Evolutionary conservation across 1,284 basidiomycete species (phyloP), one percentile per base, ranked within the genome.

Genomic region (Ganoderma lucidum): DNA sequence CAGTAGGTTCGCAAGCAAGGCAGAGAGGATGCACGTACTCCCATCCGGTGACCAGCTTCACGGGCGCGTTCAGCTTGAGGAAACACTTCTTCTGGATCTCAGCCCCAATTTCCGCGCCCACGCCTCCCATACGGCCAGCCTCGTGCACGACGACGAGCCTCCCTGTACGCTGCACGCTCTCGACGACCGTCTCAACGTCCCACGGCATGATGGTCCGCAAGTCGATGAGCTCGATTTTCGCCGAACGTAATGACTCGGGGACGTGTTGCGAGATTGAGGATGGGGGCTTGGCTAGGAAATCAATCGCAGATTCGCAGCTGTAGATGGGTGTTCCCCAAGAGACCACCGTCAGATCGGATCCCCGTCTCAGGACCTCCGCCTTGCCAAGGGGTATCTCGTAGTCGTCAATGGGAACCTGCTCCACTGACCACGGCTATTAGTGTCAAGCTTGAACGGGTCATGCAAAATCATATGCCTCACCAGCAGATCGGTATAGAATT

Each of bases 311-410:
- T 81, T 97, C 94, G 80, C 95, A 96, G 71, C 94, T 92, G 82
- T 96, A 98, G 32, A 98, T 81, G 0, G 96, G 95, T 15, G 96
- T 97, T 17, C 96, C 96, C 90, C 95, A 98, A 5, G 94, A 91
- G 37, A 98, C 86, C 6, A 98, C 81, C 0, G 97, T 98, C 10
- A 98, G 81, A 78, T 98, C 96, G 0, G 87, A 85, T 1, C 97
- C 97, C 0, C 86, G 77, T 1, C 85, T 81, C 2, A 98, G 85
- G 14, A 88, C 86, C 77, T 98, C 97, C 1, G 95, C 94, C 64
- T 86, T 84, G 12, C 89, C 90, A 0, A 98, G 84, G 0, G 96
- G 95, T 23, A 98, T 85, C 44, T 89, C 86, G 77, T 87, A 98
- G 80, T 97, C 96, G 75, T 95, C 94, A 39, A 91, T 84, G 0